Evolutionary conservation across 768 basidiomycete genomes (phyloP).

Genomic region (Suillus luteus): DNA sequence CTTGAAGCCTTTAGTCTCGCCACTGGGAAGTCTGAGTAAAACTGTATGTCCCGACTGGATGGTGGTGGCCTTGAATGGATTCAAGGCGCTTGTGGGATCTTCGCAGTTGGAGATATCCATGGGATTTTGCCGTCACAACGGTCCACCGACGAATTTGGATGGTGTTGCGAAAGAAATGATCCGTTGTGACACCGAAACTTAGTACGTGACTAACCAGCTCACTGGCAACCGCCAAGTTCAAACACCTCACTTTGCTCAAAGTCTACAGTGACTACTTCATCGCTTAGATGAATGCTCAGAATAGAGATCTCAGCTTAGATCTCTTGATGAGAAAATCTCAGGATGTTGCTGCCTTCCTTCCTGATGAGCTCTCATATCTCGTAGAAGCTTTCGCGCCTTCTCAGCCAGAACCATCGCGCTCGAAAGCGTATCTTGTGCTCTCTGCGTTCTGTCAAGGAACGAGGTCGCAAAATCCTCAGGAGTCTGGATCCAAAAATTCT

Average conservation of each 20-base stretch:
- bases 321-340: slow-evolving; percentile 35
- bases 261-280: background rate
- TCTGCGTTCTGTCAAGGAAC: slow-evolving; percentile 68
- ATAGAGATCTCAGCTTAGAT: slow-evolving; percentile 25
- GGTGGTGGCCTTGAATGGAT: slow-evolving; percentile 23
- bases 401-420: slow-evolving; percentile 45
- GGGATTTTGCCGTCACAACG: background rate
- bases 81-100: slow-evolving; percentile 11
- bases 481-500: slow-evolving; percentile 42
- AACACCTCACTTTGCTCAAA: background rate
- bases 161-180: slow-evolving; percentile 7
- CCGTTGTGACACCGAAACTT: background rate
- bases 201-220: background rate
- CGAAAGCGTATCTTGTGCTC: slow-evolving; percentile 71
- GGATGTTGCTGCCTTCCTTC: slow-evolving; percentile 41
- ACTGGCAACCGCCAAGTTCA: background rate
- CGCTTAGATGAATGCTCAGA: background rate
- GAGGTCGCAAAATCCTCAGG: slow-evolving; percentile 40
- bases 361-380: slow-evolving; percentile 57
- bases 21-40: slow-evolving; percentile 76
- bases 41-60: slow-evolving; percentile 78
- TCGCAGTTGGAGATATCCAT: slow-evolving; percentile 21
- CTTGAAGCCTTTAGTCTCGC: slow-evolving; percentile 74
- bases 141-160: background rate
- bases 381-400: slow-evolving; percentile 54